Conservation (phyloP, 2,329 filamentous ascomycete genomes). For the Scytalidium lignicola region DNA sequence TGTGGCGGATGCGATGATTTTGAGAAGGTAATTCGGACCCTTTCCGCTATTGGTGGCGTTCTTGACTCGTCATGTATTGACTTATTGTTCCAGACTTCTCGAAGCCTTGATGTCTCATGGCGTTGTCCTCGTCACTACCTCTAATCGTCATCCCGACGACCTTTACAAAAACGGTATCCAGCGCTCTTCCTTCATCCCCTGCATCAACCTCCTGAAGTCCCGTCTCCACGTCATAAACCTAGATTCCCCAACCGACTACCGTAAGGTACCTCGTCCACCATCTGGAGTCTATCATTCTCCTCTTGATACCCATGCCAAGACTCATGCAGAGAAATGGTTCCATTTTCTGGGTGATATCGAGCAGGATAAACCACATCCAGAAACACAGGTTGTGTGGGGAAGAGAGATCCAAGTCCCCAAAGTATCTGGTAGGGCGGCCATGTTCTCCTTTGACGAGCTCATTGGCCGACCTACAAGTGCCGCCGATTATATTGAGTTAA, state of each 20-base stretch:
- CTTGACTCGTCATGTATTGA: conserved; percentile 3
- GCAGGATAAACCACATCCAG: conserved; percentile 67
- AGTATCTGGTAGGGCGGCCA: conserved; percentile 81
- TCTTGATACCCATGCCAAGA: conserved; percentile 68
- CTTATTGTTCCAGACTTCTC: conserved; percentile 55
- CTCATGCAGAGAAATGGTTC: conserved; percentile 94
- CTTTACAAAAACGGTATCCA: conserved; percentile 98
- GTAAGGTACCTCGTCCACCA: conserved; percentile 88
- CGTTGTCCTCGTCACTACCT: conserved; percentile 93
- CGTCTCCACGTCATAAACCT: conserved; percentile 87
- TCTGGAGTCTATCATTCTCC: conserved; percentile 93
- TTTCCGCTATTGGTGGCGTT: background rate
- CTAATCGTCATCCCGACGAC: conserved; percentile 92
- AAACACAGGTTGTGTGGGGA: conserved; percentile 85
- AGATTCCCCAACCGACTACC: conserved; percentile 92
- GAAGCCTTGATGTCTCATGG: conserved; percentile 93
- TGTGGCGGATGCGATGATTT: conserved; percentile 97
- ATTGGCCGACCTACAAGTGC: conserved; percentile 86
- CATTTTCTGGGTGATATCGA: conserved; percentile 83
- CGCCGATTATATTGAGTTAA: conserved; percentile 91
- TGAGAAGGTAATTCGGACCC: conserved; percentile 56
- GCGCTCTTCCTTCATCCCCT: conserved; percentile 89
- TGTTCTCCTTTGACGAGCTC: conserved; percentile 89
- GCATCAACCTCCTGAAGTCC: conserved; percentile 84
- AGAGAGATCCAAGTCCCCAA: conserved; percentile 81